Percentiles rank a stretch among this genome's conserved stretches.
Evolutionary conservation across 192 early-diverging fungal species (phyloP).

Genomic region (Coemansia sp.): DNA sequence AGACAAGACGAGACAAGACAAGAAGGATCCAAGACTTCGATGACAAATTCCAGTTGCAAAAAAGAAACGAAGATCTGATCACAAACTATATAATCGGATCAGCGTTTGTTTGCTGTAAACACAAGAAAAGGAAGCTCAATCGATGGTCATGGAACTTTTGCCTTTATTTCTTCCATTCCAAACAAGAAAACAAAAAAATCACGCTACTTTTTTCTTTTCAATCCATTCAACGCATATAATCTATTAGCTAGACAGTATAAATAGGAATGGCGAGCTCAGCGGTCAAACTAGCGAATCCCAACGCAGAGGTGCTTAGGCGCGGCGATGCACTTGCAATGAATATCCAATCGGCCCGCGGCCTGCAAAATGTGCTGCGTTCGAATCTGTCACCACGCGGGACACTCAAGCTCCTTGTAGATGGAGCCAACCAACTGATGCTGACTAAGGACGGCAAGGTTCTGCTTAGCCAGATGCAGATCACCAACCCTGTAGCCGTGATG

Average conservation of each 20-base stretch:
- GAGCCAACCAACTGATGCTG: conserved; percentile 92
- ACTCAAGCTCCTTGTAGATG: conserved; percentile 98
- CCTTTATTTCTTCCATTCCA: conserved; percentile 5
- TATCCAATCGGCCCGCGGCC: conserved; percentile 91
- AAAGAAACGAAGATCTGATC: neutral
- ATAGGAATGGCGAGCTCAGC: conserved; percentile 63
- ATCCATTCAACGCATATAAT: neutral
- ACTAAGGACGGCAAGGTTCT: conserved; percentile 99
- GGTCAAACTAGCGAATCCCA: conserved; percentile 93
- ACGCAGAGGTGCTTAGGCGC: conserved; percentile 96
- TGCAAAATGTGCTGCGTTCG: conserved; percentile 93
- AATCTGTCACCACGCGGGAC: conserved; percentile 98
- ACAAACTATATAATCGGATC: neutral
- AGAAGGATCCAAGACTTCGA: neutral
- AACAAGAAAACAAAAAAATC: neutral
- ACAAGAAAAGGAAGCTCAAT: neutral
- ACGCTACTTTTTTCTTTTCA: neutral
- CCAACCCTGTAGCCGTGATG: conserved; percentile 99
- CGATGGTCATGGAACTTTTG: conserved; percentile 1
- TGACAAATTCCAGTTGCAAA: conserved; percentile 1
- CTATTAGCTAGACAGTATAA: neutral
- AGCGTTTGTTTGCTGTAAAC: neutral
- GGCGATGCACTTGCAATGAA: conserved; percentile 97
- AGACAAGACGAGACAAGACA: neutral
- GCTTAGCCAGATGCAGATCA: conserved; percentile 99